Conservation (phyloP, 2,329 filamentous ascomycete genomes). For the Tolypocladium tundrense region DNA sequence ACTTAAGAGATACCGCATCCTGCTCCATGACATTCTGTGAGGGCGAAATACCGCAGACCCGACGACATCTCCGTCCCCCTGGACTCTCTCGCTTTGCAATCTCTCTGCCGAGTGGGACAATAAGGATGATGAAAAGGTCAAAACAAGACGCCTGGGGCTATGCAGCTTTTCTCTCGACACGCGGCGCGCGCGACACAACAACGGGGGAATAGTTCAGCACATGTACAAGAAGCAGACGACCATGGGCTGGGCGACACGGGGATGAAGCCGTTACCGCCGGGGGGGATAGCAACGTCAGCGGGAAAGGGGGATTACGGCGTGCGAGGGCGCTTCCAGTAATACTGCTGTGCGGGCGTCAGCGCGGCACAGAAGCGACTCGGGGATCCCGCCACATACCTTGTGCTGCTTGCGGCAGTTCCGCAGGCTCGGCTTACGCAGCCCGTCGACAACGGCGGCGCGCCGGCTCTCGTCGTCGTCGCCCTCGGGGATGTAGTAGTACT, state of each 20-base stretch:
- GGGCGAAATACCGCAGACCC: background rate
- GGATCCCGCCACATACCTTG: slow-evolving; percentile 57
- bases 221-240: slow-evolving; percentile 1
- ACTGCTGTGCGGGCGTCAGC: slow-evolving; percentile 38
- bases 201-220: background rate
- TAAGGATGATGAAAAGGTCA: background rate
- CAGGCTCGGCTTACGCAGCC: slow-evolving; percentile 79
- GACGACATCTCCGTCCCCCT: background rate
- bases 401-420: slow-evolving; percentile 89
- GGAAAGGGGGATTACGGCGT: slow-evolving; percentile 35
- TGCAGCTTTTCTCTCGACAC: slow-evolving; percentile 5
- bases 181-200: background rate
- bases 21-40: background rate
- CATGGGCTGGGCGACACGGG: background rate
- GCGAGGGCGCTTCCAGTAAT: slow-evolving; percentile 57
- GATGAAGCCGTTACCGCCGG: background rate
- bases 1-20: background rate
- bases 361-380: background rate
- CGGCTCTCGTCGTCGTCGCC: slow-evolving; percentile 70
- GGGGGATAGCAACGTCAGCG: background rate
- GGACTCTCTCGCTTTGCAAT: background rate
- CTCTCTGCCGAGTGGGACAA: background rate
- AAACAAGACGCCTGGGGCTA: slow-evolving; percentile 14
- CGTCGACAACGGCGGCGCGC: slow-evolving; percentile 72
- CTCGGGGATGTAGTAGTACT: slow-evolving; percentile 94